Conservation (phyloP, 2,329 filamentous ascomycete species). For the Botryotinia globosa region DNA sequence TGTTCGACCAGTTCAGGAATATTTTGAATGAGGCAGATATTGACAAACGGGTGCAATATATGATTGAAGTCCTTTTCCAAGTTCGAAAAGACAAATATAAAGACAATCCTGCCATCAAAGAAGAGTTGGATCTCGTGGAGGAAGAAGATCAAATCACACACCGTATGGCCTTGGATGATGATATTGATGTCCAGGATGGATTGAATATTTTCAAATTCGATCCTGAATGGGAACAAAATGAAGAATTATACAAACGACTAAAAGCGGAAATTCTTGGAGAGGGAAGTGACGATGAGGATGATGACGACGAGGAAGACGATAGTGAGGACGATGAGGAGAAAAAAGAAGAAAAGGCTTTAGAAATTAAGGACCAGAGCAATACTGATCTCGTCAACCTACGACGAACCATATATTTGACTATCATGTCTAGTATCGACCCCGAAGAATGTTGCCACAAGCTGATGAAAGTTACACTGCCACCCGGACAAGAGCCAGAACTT, state of each 20-base stretch:
- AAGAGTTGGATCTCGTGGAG: conserved; percentile 92
- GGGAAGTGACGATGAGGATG: conserved; percentile 78
- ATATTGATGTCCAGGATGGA: conserved; percentile 79
- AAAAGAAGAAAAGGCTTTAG: conserved; percentile 75
- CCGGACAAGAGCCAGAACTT: conserved; percentile 82
- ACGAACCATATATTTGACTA: conserved; percentile 92
- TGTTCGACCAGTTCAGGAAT: conserved; percentile 93
- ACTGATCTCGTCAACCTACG: conserved; percentile 91
- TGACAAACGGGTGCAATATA: conserved; percentile 97
- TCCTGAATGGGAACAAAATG: conserved; percentile 82
- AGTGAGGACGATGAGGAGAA: conserved; percentile 70
- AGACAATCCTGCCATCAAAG: conserved; percentile 84
- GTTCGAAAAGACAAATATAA: conserved; percentile 96
- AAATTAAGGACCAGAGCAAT: conserved; percentile 98
- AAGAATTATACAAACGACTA: conserved; percentile 83
- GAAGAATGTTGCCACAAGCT: conserved; percentile 98
- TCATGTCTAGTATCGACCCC: conserved; percentile 93
- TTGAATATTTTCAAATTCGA: conserved; percentile 97
- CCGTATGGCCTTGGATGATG: conserved; percentile 74
- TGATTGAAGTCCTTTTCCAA: conserved; percentile 97
- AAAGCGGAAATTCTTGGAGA: conserved; percentile 94
- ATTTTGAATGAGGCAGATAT: conserved; percentile 97
- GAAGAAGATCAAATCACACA: conserved; percentile 99
- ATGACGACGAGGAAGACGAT: conserved; percentile 61
- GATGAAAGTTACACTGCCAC: conserved; percentile 86